phyloP scores from a whole-genome alignment of 331 rosid genomes.

The Arachis monticola region DNA sequence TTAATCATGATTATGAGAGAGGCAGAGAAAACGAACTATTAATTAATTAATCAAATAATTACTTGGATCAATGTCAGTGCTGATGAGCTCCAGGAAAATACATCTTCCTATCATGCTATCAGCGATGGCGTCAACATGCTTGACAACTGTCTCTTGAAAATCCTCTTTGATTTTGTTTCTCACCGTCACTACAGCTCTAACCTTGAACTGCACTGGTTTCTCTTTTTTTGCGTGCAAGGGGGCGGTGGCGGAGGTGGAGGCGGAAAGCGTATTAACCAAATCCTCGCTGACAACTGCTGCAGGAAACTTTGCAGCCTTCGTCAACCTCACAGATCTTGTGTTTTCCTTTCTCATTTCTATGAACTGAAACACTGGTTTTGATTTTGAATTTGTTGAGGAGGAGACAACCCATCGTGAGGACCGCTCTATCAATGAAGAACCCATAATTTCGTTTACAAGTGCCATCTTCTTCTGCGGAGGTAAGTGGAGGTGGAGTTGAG shows the following conservation, averaged over 20 bases:
- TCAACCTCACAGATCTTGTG: slow-evolving; percentile 43
- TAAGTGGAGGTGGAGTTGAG: background rate
- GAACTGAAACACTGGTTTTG: slow-evolving; percentile 19
- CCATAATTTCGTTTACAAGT: slow-evolving; percentile 62
- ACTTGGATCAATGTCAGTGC: slow-evolving; percentile 79
- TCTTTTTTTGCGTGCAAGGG: slow-evolving; percentile 52
- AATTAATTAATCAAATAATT: slow-evolving; percentile 4
- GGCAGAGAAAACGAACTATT: background rate
- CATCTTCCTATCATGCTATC: slow-evolving; percentile 68
- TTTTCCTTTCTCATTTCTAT: slow-evolving; percentile 34
- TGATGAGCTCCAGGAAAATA: slow-evolving; percentile 71
- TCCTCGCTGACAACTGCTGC: slow-evolving; percentile 80
- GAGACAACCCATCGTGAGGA: slow-evolving; percentile 37
- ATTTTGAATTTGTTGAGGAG: slow-evolving; percentile 50
- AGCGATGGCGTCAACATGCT: slow-evolving; percentile 66
- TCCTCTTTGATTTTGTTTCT: slow-evolving; percentile 82
- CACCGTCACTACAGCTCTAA: slow-evolving; percentile 82
- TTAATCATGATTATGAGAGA: background rate
- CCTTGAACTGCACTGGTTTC: slow-evolving; percentile 71
- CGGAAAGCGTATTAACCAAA: slow-evolving; percentile 40
- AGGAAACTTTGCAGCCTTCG: slow-evolving; percentile 48
- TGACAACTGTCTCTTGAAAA: slow-evolving; percentile 62
- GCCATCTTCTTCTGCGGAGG: slow-evolving; percentile 48
- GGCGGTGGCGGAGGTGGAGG: background rate
- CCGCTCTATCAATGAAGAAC: slow-evolving; percentile 49